phyloP scores from a whole-genome alignment of 2,329 filamentous ascomycete species.

The Orbilia javanica region DNA sequence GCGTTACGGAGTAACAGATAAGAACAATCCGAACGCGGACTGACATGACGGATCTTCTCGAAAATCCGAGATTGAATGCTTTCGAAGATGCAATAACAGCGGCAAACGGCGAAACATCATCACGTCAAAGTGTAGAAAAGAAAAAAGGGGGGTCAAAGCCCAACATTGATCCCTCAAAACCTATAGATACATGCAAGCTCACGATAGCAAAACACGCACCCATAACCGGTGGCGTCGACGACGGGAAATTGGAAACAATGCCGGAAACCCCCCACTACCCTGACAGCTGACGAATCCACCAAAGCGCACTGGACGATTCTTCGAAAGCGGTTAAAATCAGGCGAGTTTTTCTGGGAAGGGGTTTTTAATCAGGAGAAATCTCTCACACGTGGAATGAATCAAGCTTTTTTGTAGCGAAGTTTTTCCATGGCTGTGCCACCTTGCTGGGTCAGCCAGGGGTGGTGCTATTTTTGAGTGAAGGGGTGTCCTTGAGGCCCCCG shows the following conservation, averaged over 20 bases:
- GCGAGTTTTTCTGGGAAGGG: neutral
- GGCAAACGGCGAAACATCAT: neutral
- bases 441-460: neutral
- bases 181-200: neutral
- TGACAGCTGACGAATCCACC: neutral
- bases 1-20: too few relatives aligned
- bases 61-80: neutral
- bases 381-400: slow-evolving; percentile 26
- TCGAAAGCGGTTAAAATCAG: slow-evolving; percentile 19
- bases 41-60: neutral
- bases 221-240: neutral
- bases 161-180: neutral
- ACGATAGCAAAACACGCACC: neutral
- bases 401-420: neutral
- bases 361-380: slow-evolving; percentile 22
- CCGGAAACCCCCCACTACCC: neutral
- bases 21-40: too few relatives aligned
- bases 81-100: neutral
- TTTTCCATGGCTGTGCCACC: neutral
- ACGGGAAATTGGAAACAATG: neutral
- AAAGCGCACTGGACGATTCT: neutral
- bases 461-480: neutral
- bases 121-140: neutral
- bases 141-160: neutral
- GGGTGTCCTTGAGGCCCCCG: neutral